A percentile compares a stretch with the other conserved stretches of the same genome.
Evolutionary conservation across 441 rosid species (phyloP).

Genomic region (Aleurites moluccanus): DNA sequence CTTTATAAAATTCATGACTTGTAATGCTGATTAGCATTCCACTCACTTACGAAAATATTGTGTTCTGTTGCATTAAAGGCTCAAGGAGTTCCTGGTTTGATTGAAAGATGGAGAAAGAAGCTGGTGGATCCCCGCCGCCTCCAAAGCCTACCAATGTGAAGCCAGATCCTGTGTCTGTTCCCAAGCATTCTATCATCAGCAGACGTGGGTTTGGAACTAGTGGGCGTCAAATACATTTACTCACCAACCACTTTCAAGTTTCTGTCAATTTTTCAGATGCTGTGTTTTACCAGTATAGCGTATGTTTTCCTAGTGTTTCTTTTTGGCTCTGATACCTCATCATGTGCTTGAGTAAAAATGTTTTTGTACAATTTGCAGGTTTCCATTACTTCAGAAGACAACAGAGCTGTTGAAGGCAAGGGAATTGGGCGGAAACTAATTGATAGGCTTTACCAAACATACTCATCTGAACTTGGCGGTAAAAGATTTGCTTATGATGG

Average conservation of each 20-base stretch:
- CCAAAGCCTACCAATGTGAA: constrained; percentile 29
- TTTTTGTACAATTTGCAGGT: constrained; percentile 46
- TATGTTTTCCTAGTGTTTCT: constrained; percentile 38
- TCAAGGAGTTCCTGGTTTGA: constrained; percentile 7
- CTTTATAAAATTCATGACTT: neutral
- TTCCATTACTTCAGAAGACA: constrained; percentile 55
- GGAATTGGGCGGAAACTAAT: constrained; percentile 68
- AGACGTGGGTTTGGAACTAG: constrained; percentile 55
- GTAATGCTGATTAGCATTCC: neutral
- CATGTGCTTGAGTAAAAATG: constrained; percentile 7
- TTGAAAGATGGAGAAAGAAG: constrained; percentile 53
- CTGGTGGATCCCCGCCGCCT: constrained; percentile 35
- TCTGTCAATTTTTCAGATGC: constrained; percentile 50
- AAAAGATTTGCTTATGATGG: constrained; percentile 86
- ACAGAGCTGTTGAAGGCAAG: constrained; percentile 53
- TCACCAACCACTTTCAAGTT: constrained; percentile 73
- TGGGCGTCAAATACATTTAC: constrained; percentile 54
- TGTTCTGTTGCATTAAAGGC: constrained; percentile 8
- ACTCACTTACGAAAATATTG: neutral
- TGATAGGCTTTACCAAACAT: constrained; percentile 64
- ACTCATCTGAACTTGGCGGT: constrained; percentile 55
- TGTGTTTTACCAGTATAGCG: constrained; percentile 78
- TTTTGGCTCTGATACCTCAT: constrained; percentile 9
- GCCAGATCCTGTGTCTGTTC: constrained; percentile 33
- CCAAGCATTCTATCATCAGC: constrained; percentile 45